These are phyloP conservation scores for Domatiomyces catenatus DNA, from an alignment of 2,329 filamentous ascomycete genomes.

Conservation along the genomic window DNA sequence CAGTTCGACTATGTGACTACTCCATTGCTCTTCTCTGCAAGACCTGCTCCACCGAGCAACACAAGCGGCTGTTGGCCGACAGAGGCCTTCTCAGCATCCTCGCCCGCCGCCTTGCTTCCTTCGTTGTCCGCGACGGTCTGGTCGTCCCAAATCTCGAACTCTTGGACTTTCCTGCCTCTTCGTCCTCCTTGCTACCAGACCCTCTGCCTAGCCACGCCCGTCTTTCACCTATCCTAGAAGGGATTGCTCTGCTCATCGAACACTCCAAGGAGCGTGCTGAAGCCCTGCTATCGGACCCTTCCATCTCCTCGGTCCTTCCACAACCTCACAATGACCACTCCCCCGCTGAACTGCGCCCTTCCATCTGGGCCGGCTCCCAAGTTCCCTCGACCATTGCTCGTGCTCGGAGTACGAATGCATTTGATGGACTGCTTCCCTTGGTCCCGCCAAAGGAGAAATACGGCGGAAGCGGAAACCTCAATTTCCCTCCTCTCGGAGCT, in stretches of 20 bases:
- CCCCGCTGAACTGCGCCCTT: slow-evolving; percentile 33
- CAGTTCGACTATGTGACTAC: slow-evolving; percentile 19
- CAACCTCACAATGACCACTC: slow-evolving; percentile 37
- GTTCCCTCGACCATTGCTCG: slow-evolving; percentile 22
- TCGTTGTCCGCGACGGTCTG: slow-evolving; percentile 49
- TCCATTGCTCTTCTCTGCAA: slow-evolving; percentile 37
- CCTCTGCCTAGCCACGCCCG: slow-evolving; percentile 44
- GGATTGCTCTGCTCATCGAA: slow-evolving; percentile 59
- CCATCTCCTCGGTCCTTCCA: slow-evolving; percentile 55
- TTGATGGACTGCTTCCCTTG: slow-evolving; percentile 47
- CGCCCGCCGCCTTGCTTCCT: slow-evolving; percentile 55
- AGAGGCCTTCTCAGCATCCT: slow-evolving; percentile 64
- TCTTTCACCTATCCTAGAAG: slow-evolving; percentile 57
- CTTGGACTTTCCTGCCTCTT: slow-evolving; percentile 38
- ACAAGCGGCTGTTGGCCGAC: slow-evolving; percentile 57
- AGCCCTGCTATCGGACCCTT: slow-evolving; percentile 52
- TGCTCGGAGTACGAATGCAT: slow-evolving; percentile 19
- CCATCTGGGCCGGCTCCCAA: slow-evolving; percentile 38
- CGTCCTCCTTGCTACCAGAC: slow-evolving; percentile 44
- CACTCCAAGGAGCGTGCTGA: slow-evolving; percentile 66
- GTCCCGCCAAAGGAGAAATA: slow-evolving; percentile 24
- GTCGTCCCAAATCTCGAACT: slow-evolving; percentile 51
- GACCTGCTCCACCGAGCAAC: slow-evolving; percentile 52
- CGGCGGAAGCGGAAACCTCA: slow-evolving; percentile 24
- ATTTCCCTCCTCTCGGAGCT: slow-evolving; percentile 41